phyloP scores from a whole-genome alignment of 208 protist species.

The Leishmania amazonensis region DNA sequence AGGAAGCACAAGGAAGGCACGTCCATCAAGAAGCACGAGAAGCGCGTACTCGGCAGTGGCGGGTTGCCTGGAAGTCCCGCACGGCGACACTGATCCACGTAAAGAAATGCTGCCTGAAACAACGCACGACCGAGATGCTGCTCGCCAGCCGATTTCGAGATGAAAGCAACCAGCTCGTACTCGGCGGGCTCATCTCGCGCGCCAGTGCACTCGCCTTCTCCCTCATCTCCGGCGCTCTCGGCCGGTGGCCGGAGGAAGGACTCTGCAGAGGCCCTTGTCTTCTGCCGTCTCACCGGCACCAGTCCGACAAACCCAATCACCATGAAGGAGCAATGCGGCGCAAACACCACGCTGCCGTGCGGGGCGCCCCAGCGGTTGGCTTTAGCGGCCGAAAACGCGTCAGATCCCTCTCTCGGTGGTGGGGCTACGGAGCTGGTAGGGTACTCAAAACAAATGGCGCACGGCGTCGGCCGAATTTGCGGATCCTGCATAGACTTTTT shows the following conservation, averaged over 20 bases:
- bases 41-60: conserved; percentile 35
- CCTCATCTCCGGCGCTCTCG: conserved; percentile 4
- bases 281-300: conserved; percentile 17
- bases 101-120: conserved; percentile 42
- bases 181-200: background rate
- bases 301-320: conserved; percentile 27
- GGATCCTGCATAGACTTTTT: background rate
- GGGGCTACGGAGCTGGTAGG: conserved; percentile 24
- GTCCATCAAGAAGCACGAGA: conserved; percentile 48
- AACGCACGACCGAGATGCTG: conserved; percentile 44
- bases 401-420: conserved; percentile 20
- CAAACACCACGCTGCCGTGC: conserved; percentile 22
- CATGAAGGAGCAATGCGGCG: conserved; percentile 16
- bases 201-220: background rate
- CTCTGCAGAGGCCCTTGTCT: background rate
- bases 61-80: conserved; percentile 26
- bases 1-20: conserved; percentile 46
- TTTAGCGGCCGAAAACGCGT: background rate
- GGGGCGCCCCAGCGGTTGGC: conserved; percentile 9
- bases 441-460: conserved; percentile 48
- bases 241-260: conserved; percentile 11
- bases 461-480: conserved; percentile 37
- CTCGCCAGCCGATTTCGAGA: conserved; percentile 52
- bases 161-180: conserved; percentile 42
- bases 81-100: conserved; percentile 34